Percentiles rank a stretch among this genome's conserved stretches.
These are phyloP conservation scores for Tricholoma terreum DNA, from an alignment of 768 basidiomycete species.

Conservation along the genomic window DNA sequence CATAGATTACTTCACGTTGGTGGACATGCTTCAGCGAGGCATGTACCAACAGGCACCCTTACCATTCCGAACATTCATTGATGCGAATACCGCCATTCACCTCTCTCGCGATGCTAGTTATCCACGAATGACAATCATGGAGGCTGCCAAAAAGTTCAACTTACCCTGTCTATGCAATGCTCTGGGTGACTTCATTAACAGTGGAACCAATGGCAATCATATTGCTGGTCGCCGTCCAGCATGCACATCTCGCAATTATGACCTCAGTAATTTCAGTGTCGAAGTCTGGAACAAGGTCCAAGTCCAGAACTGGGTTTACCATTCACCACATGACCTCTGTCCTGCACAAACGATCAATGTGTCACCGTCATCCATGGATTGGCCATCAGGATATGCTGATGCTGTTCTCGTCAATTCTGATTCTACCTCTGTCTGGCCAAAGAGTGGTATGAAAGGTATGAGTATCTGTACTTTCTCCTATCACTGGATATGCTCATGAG, in stretches of 20 bases:
- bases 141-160: no score
- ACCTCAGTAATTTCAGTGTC: neutral
- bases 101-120: slow-evolving; percentile 1
- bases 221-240: neutral
- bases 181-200: neutral
- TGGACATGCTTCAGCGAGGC: neutral
- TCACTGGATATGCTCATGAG: neutral
- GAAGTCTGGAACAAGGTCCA: neutral
- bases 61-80: neutral
- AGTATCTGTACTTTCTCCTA: neutral
- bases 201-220: neutral
- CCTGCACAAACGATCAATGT: neutral
- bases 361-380: neutral
- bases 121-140: neutral
- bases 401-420: neutral
- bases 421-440: neutral
- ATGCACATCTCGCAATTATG: no score
- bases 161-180: no score
- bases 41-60: neutral
- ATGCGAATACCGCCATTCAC: slow-evolving; percentile 3
- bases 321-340: neutral
- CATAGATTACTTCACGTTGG: neutral
- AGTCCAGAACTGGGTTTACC: neutral
- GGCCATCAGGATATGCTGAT: neutral
- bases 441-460: neutral